Evolutionary conservation across 441 rosid genomes (phyloP), one percentile per base, ranked within the genome.

Genomic region (Croton setiger): DNA sequence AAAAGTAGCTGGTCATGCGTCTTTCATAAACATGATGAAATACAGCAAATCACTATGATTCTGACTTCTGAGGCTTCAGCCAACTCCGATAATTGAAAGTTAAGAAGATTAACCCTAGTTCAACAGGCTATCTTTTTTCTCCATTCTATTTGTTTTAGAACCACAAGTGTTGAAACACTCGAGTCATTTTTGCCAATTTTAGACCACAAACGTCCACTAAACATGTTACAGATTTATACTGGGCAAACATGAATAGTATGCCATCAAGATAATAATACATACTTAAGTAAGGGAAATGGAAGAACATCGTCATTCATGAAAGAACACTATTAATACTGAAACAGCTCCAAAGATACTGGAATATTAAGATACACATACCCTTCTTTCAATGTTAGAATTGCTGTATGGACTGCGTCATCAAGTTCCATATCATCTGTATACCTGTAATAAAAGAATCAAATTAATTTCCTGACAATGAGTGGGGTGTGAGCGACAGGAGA

Each of bases 371-470:
- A 9, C 9, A 55, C 84, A 59, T 75, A 95, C 99, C 99, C 99
- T 82, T 96, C 98, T 82, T 96, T 93, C 77, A 96, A 71, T 10
- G 99, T 93, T 79, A 93, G 72, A 52, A 96, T 93, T 4, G 99
- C 98, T 3, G 99, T 96, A 85, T 96, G 99, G 48, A 96, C 95
- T 41, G 98, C 99, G 83, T 93, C 97, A 71, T 96, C 99, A 54
- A 96, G 98, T 82, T 96, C 99, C 98, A 96, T 91, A 74, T 96
- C 99, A 72, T 93, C 98, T 1, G 98, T 87, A 76, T 89, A 96
- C 82, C 98, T 93, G 23, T 52, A 15, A 49, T 57, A 59, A 60
- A 61, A 49, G 4, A 59, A 60, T 18, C 17, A 31, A 33, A 18
- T 39, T 43, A 1, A 37, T 23, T 4, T 23, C 9, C 39, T 36